These are phyloP conservation scores for Combretum micranthum DNA, from an alignment of 345 rosid genomes.

Conservation along the genomic window DNA sequence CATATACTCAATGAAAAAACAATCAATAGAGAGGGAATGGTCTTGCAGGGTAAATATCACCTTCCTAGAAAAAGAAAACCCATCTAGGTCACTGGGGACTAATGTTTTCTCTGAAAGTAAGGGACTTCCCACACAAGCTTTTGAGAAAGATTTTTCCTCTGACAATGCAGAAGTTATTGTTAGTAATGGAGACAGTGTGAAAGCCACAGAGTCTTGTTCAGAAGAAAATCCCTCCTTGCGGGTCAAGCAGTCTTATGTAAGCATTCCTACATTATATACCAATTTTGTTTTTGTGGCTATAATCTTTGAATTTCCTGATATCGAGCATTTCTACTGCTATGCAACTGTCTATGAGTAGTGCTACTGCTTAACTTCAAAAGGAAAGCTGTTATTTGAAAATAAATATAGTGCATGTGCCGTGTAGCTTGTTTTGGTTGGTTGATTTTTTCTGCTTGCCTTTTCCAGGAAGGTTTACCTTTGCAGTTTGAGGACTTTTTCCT, in stretches of 20 bases:
- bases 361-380: not conserved
- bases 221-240: slow-evolving; percentile 27
- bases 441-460: slow-evolving; percentile 16
- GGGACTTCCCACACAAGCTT: slow-evolving; percentile 33
- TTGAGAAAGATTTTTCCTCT: slow-evolving; percentile 32
- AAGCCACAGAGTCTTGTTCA: slow-evolving; percentile 32
- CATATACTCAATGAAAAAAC: slow-evolving; percentile 36
- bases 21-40: slow-evolving; percentile 38
- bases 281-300: too few relatives aligned
- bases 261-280: slow-evolving; percentile 7
- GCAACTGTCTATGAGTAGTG: not conserved
- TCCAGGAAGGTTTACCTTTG: slow-evolving; percentile 74
- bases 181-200: slow-evolving; percentile 18
- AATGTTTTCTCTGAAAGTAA: slow-evolving; percentile 55
- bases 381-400: not conserved
- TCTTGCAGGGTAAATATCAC: slow-evolving; percentile 43
- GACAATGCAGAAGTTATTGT: slow-evolving; percentile 27
- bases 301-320: too few relatives aligned
- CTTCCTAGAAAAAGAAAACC: slow-evolving; percentile 50
- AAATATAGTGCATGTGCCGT: slow-evolving; percentile 6
- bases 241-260: slow-evolving; percentile 44
- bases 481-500: slow-evolving; percentile 92
- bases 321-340: not conserved
- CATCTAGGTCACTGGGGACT: slow-evolving; percentile 26
- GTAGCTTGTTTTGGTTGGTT: slow-evolving; percentile 7